Evolutionary conservation across 768 basidiomycete species (phyloP), one percentile per base, ranked within the genome.

Genomic region (Leccinum uliginosum): DNA sequence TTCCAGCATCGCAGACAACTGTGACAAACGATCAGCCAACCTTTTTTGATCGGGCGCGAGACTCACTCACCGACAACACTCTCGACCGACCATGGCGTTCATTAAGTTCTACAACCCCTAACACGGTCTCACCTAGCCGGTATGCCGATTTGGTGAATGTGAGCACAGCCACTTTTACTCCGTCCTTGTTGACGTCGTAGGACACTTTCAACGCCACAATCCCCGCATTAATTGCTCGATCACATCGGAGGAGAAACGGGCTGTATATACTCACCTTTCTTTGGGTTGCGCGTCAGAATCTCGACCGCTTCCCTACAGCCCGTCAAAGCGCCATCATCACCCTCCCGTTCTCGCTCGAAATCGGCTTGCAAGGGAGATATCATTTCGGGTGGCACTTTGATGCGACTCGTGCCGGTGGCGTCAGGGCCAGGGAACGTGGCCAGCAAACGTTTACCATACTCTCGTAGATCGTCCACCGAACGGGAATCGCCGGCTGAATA

Each of bases 111-210:
- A 99, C 86, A 0, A 95, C 85, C 3, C 95, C 96, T 46, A 86
- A 74, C 23, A 98, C 85, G 0, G 93, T 94, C 74, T 99, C 95
- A 4, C 96, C 96, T 0, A 98, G 82, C 19, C 96, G 75, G 71
- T 91, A 98, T 0, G 91, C 89, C 40, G 87, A 85, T 73, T 98
- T 98, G 24, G 90, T 85, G 61, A 99, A 91, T 0, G 94, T 97
- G 14, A 99, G 72, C 35, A 91, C 86, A 6, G 96, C 95, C 56
- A 98, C 93, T 43, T 85, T 84, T 35, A 89, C 82, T 0, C 90
- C 93, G 34, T 96, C 92, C 76, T 98, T 97, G 67, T 86, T 90
- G 54, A 98, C 93, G 73, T 98, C 95, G 72, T 93, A 98, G 1
- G 93, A 94, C 38, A 87, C 93, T 96, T 43, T 11, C 46, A 24